Evolutionary conservation across 805 yeast genomes (phyloP), one percentile per base, ranked within the genome.

Genomic region (Starmera quercuum): DNA sequence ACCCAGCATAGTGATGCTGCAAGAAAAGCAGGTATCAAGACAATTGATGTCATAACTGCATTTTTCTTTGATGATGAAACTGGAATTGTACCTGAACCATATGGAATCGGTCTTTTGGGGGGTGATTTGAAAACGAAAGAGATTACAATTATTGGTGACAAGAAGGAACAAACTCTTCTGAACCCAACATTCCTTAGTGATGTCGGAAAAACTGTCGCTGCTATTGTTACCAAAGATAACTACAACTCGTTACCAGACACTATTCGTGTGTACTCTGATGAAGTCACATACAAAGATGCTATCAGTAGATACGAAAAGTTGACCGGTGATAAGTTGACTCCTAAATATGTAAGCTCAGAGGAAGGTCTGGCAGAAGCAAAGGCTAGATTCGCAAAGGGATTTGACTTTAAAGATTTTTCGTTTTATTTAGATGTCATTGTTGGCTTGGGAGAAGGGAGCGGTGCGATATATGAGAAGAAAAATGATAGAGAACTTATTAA

Each of bases 21-120:
- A 14, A 61, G 76, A 43, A 53, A 45, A 2, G 47, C 53, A 7
- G 76, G 77, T 12, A 36, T 71, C 35, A 73, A 73, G 50, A 63
- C 66, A 1, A 64, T 71, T 33, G 72, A 66, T 40, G 44, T 73
- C 12, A 22, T 36, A 31, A 68, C 71, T 12, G 48, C 62, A 0
- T 47, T 58, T 22, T 71, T 73, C 42, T 60, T 60, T 38, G 66
- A 59, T 23, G 33, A 44, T 13, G 47, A 62, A 11, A 51, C 48
- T 4, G 20, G 38, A 7, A 17, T 15, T 11, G 13, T 25, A 15
- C 27, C 27, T 11, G 15, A 4, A 7, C 27, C 27, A 25, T 8
- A 11, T 9, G 44, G 42, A 9, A 35, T 44, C 26, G 60, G 51
- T 7, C 53, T 49, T n/a, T 51, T 60, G 31, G 72, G 72, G 9